Evolutionary conservation across 225 moss, liverwort and hornwort genomes (phyloP).

Genomic region (Asterella californica): DNA sequence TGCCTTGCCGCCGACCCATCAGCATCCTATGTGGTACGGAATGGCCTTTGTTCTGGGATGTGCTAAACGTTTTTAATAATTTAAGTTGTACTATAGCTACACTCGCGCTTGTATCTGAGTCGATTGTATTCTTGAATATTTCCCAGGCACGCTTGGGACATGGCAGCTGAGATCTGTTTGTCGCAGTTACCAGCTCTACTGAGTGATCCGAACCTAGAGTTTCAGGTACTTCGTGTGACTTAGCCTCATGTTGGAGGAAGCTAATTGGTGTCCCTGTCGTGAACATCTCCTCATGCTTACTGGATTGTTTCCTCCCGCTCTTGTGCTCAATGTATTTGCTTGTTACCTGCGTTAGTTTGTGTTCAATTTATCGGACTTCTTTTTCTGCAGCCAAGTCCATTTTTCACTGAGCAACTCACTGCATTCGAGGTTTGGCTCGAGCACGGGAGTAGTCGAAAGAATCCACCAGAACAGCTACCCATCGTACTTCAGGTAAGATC

Average conservation of each 20-base stretch:
- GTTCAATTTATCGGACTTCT: not conserved
- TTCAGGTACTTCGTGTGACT: conserved; percentile 50
- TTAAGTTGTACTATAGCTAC: not conserved
- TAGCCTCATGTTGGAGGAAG: not conserved
- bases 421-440: conserved; percentile 98
- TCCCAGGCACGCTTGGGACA: conserved; percentile 95
- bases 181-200: conserved; percentile 77
- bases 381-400: conserved; percentile 76
- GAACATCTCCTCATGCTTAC: not conserved
- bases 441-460: conserved; percentile 89
- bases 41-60: too few species aligned
- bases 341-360: not conserved
- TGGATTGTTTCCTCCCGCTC: too few species aligned
- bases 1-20: conserved; percentile 89
- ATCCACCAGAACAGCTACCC: conserved; percentile 92
- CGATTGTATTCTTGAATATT: not conserved
- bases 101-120: not conserved
- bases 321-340: not conserved
- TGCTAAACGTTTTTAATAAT: too few species aligned
- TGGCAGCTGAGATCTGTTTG: conserved; percentile 97
- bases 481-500: conserved; percentile 80
- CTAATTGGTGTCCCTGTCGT: not conserved
- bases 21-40: conserved; percentile 97
- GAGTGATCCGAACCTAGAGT: conserved; percentile 63
- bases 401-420: conserved; percentile 94